Conservation (phyloP, 345 rosid genomes). For the Raphanus raphanistrum region DNA sequence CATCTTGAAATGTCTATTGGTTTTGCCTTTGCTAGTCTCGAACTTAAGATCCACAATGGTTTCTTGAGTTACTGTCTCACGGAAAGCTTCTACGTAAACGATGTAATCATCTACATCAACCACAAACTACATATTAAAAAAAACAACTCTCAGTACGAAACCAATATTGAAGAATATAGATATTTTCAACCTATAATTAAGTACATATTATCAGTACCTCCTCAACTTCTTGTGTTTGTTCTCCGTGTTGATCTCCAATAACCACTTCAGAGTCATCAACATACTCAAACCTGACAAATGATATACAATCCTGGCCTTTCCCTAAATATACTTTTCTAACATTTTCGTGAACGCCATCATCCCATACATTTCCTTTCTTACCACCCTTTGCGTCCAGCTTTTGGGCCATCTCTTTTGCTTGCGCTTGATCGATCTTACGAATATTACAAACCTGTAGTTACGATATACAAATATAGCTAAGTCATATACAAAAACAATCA, state of each 20-base stretch:
- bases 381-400: neutral
- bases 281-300: neutral
- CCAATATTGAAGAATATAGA: neutral
- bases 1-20: neutral
- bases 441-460: neutral
- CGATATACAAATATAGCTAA: no score
- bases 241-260: neutral
- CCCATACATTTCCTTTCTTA: neutral
- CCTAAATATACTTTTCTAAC: neutral
- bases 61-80: neutral
- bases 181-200: neutral
- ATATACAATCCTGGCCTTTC: neutral
- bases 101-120: neutral
- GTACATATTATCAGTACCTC: neutral
- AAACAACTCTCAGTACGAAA: neutral
- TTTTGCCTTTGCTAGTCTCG: neutral
- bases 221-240: neutral
- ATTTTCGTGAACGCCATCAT: neutral
- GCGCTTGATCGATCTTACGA: neutral
- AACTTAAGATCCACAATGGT: neutral
- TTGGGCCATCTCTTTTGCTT: neutral
- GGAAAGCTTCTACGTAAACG: neutral
- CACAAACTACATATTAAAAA: neutral
- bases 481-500: neutral
- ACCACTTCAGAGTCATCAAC: neutral